Conservation (phyloP, 2,329 filamentous ascomycete genomes). For the Nigrograna mackinnonii region DNA sequence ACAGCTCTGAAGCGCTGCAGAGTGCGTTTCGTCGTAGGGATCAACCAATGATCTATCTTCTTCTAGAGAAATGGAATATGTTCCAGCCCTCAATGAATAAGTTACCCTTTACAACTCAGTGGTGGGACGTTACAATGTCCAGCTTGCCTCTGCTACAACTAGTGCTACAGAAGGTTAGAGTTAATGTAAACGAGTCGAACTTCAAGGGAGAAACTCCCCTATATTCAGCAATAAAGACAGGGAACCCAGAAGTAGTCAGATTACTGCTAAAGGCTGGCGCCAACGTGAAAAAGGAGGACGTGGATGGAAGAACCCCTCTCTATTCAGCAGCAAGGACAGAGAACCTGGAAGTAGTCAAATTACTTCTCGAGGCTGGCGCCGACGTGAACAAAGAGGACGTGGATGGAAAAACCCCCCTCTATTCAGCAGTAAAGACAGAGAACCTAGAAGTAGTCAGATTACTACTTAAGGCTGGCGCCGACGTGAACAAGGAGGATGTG, state of each 20-base stretch:
- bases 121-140: too few relatives aligned
- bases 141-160: not conserved
- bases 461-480: not conserved
- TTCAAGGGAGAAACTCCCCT: not conserved
- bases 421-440: not conserved
- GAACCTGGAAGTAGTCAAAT: not conserved
- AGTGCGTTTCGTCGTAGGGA: too few relatives aligned
- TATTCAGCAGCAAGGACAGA: not conserved
- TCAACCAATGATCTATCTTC: too few relatives aligned
- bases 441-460: not conserved
- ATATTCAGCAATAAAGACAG: not conserved
- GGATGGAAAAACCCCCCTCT: not conserved
- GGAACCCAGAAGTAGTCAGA: not conserved
- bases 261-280: not conserved
- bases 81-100: too few relatives aligned
- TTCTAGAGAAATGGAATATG: too few relatives aligned
- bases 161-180: not conserved
- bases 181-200: not conserved
- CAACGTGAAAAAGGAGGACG: too few relatives aligned
- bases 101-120: too few relatives aligned
- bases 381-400: too few relatives aligned
- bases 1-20: too few relatives aligned
- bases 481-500: not conserved
- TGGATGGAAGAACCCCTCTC: not conserved
- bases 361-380: too few relatives aligned